These are phyloP conservation scores for Senna siamea DNA, from an alignment of 306 rosid species.

Conservation along the genomic window DNA sequence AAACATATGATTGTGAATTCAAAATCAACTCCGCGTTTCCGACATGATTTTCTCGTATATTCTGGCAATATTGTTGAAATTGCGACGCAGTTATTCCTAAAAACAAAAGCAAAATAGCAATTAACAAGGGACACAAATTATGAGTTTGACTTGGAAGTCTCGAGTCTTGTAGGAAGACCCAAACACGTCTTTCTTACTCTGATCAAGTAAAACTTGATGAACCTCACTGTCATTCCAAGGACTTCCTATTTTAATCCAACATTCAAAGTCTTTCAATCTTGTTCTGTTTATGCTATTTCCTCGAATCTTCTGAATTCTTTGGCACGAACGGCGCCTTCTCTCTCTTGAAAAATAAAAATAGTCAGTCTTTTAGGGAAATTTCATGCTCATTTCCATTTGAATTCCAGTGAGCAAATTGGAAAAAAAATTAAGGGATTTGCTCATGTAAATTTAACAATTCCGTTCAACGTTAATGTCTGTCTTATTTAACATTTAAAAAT, in stretches of 20 bases:
- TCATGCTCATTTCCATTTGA: too few relatives aligned
- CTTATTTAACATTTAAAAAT: too few relatives aligned
- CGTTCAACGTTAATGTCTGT: too few relatives aligned
- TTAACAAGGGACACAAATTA: too few relatives aligned
- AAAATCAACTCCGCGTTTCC: slow-evolving; percentile 43
- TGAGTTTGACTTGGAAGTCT: slow-evolving; percentile 52
- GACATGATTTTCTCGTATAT: slow-evolving; percentile 20
- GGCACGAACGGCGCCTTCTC: not conserved
- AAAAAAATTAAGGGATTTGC: too few relatives aligned
- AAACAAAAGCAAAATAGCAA: not conserved
- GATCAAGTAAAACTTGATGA: too few relatives aligned
- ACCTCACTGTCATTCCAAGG: not conserved
- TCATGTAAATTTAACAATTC: too few relatives aligned
- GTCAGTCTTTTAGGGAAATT: too few relatives aligned
- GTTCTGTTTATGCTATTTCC: slow-evolving; percentile 39
- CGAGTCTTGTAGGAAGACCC: slow-evolving; percentile 44
- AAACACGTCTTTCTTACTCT: not conserved
- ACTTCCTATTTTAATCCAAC: slow-evolving; percentile 18
- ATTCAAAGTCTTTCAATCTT: slow-evolving; percentile 42
- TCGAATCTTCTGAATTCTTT: slow-evolving; percentile 45
- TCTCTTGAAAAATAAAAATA: not conserved
- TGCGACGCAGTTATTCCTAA: too few relatives aligned
- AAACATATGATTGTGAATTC: slow-evolving; percentile 34
- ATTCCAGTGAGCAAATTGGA: too few relatives aligned
- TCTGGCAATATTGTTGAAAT: too few relatives aligned